Evolutionary conservation across 2,329 filamentous ascomycete species (phyloP), one percentile per base, ranked within the genome.

Genomic region (Xylariales sp.): DNA sequence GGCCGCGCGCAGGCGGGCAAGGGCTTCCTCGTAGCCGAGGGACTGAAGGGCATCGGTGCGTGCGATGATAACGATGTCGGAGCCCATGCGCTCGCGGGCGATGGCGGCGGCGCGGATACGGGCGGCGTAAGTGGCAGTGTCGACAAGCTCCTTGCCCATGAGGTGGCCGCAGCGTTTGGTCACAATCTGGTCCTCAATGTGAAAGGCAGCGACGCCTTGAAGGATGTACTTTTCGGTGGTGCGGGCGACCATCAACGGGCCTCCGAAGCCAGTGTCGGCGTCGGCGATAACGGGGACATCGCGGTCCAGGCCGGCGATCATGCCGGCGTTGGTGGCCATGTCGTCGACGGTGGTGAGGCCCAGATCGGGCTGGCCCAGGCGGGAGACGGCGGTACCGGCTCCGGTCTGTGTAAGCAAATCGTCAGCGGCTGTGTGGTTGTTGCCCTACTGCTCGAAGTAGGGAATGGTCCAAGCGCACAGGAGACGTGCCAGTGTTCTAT

Each of bases 311-410:
- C 68, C 69, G 37, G 78, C 77, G 37, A 84, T 78, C 75, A 83
- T 83, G 36, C 69, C 65, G n/a, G 79, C 79, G 52, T 81, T 75
- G 31, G 64, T 61, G 24, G 66, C 62, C 79, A 85, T 84, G 56
- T 84, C 79, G 48, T 73, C 70, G 28, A 80, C 63, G 1, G 76
- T 76, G 2, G 75, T 71, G 14, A 84, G 61, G 21, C 78, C 80
- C 3, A 84, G 69, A 50, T 84, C 81, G 2, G 81, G 71, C 63
- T 72, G 70, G 25, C 81, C 79, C 0, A 83, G 67, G 15, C 69
- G 61, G 1, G 78, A 83, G 14, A 41, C 42, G 3, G 48, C 45
- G 4, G 42, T 44, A 25, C 52, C 52, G 14, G 52, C 52, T 31
- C 52, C 52, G 20, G 50, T 54, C 52, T 54, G 35, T 13, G n/a